phyloP scores from a whole-genome alignment of 2,329 filamentous ascomycete species.

The Saccharata proteae region DNA sequence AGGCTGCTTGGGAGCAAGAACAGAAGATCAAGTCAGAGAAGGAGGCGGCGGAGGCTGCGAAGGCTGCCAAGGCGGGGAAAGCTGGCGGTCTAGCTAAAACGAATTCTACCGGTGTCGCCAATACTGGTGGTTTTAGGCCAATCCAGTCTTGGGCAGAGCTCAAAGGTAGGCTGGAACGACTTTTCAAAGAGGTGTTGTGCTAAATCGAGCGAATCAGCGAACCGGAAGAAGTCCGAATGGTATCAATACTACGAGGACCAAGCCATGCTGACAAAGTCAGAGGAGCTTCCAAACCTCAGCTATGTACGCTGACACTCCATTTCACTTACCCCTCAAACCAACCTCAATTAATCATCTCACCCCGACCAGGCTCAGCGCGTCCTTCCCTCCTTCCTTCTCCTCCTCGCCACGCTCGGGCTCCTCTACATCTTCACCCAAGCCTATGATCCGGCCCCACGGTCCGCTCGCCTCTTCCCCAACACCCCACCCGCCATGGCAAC shows the following conservation, averaged over 20 bases:
- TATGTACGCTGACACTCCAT: too few species aligned
- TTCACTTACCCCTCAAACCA: not conserved
- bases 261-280: slow-evolving; percentile 14
- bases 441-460: slow-evolving; percentile 19
- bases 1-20: slow-evolving; percentile 20
- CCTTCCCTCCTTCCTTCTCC: slow-evolving; percentile 20
- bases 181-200: too few species aligned
- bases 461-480: slow-evolving; percentile 22
- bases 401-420: slow-evolving; percentile 13
- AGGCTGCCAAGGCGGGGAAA: not conserved
- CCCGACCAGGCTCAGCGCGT: slow-evolving; percentile 21
- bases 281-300: slow-evolving; percentile 20
- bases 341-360: not conserved
- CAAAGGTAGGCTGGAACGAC: too few species aligned
- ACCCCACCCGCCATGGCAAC: slow-evolving; percentile 29
- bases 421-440: slow-evolving; percentile 18
- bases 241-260: slow-evolving; percentile 16
- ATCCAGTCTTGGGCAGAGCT: too few species aligned
- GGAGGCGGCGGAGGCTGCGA: slow-evolving; percentile 5
- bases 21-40: slow-evolving; percentile 12
- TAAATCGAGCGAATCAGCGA: slow-evolving; percentile 7
- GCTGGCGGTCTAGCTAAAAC: too few species aligned
- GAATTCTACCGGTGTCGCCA: too few species aligned
- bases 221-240: slow-evolving; percentile 16
- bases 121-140: too few species aligned